Evolutionary conservation across 108 stramenopile genomes (phyloP), one percentile per base, ranked within the genome.

Genomic region (Nitzschia sp.): DNA sequence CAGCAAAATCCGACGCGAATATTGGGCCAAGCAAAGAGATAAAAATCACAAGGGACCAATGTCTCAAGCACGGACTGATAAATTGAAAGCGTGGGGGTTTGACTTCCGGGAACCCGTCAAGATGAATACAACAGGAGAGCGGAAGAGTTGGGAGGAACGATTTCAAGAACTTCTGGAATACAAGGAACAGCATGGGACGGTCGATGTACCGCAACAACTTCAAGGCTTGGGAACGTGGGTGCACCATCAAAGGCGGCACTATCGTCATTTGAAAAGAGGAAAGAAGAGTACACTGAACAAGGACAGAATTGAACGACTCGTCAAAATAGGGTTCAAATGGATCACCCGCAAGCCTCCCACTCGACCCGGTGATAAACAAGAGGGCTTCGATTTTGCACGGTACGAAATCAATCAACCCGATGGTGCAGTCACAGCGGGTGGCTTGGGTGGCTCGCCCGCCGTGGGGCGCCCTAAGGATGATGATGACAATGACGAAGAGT

Each of bases 271-370:
- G 13, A 50, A 66, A 25, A 33, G 35, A 1, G 52, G 52, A 32
- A 32, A 31, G 21, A 66, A 41, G 53, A 38, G 33, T 33, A 27
- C 26, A 16, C 53, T 66, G 31, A 66, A 26, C 32, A 69, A 69
- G 45, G 47, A 60, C 15, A 41, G 58, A 19, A 34, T 69, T 47
- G 32, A 69, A 23, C 2, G 31, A 23, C 33, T 69, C 6, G 46
- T 11, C 22, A 23, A 47, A 1, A 47, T 60, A 0, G 58, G 58
- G 3, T 69, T 69, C 44, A 31, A 58, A 26, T 69, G 69, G 69
- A 60, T 41, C 13, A 41, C 38, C 38, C 38, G 38, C 13, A 41
- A 41, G 13, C 6, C 6, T 13, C 9, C 38, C 38, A 41, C 9
- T 6, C 13, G 9, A 41, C 6, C 13, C 6, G 38, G 38, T 13